Conservation (phyloP, 148 eudicot genomes). For the Simmondsia chinensis region DNA sequence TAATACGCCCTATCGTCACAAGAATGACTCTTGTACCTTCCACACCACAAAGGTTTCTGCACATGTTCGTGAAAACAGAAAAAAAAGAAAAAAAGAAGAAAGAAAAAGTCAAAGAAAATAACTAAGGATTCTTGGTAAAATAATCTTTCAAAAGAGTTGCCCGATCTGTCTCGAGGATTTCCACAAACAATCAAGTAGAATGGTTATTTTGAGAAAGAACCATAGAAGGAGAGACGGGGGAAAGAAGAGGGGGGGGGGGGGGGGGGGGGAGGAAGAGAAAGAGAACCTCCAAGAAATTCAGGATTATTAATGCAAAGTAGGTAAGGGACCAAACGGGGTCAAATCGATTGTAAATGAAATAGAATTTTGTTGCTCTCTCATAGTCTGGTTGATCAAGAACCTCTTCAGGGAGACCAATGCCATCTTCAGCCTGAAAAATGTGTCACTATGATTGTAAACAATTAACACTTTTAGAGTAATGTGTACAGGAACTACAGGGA, state of each 20-base stretch:
- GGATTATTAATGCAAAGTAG: constrained; percentile 59
- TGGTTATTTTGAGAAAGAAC: not conserved
- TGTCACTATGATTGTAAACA: constrained; percentile 9
- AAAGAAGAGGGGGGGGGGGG: not conserved
- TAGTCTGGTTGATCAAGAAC: constrained; percentile 60
- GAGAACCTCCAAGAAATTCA: constrained; percentile 76
- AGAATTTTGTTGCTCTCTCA: constrained; percentile 59
- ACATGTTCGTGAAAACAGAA: constrained; percentile 6
- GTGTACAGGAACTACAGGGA: too few species aligned
- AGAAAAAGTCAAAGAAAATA: constrained; percentile 2
- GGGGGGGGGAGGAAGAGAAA: not conserved
- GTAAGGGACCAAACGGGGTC: constrained; percentile 74
- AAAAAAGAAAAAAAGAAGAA: constrained; percentile 3
- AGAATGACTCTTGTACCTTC: constrained; percentile 23
- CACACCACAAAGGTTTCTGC: constrained; percentile 97
- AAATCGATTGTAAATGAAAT: constrained; percentile 55
- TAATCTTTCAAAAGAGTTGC: not conserved
- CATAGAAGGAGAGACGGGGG: not conserved
- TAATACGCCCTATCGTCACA: constrained; percentile 65
- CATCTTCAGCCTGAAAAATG: constrained; percentile 89
- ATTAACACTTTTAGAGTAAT: too few species aligned
- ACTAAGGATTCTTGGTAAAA: constrained; percentile 2
- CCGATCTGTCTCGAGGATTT: too few species aligned
- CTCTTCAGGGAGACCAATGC: constrained; percentile 86
- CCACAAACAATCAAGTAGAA: too few species aligned